These are phyloP conservation scores for Neospora caninum DNA, from an alignment of 169 alveolate species.

Conservation along the genomic window DNA sequence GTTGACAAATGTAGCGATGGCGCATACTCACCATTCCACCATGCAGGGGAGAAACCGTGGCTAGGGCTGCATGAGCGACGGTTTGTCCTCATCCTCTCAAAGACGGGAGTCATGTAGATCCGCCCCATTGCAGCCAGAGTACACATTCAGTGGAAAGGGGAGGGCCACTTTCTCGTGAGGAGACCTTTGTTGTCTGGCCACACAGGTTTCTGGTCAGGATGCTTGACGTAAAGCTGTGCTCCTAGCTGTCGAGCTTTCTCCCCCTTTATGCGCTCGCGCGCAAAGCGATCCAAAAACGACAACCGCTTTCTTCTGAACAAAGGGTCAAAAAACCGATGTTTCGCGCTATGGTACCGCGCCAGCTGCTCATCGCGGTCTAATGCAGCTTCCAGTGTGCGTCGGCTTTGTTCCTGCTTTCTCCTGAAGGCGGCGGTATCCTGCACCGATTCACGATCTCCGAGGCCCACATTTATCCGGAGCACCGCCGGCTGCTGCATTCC, in stretches of 20 bases:
- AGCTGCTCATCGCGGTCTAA: constrained; percentile 4
- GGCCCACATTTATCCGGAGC: neutral
- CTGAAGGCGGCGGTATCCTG: neutral
- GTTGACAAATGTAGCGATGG: too few species aligned
- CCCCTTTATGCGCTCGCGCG: constrained; percentile 46
- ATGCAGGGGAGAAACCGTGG: too few species aligned
- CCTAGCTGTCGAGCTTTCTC: constrained; percentile 32
- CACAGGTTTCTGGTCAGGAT: constrained; percentile 33
- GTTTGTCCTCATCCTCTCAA: too few species aligned
- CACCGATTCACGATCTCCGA: neutral
- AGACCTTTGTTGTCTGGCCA: constrained; percentile 66
- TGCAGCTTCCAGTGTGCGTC: neutral
- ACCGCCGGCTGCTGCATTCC: neutral
- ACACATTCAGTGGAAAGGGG: constrained; percentile 53
- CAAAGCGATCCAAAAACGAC: constrained; percentile 45
- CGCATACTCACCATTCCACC: too few species aligned
- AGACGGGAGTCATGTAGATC: too few species aligned
- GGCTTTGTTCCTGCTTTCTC: constrained; percentile 7
- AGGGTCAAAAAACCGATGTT: constrained; percentile 63
- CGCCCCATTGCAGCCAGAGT: too few species aligned
- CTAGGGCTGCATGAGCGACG: too few species aligned
- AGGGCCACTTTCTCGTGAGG: constrained; percentile 60
- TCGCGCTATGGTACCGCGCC: neutral
- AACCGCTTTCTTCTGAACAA: constrained; percentile 48
- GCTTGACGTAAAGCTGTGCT: constrained; percentile 34